These are phyloP conservation scores for Chaetomium strumarium DNA, from an alignment of 2,329 filamentous ascomycete species.

Conservation along the genomic window DNA sequence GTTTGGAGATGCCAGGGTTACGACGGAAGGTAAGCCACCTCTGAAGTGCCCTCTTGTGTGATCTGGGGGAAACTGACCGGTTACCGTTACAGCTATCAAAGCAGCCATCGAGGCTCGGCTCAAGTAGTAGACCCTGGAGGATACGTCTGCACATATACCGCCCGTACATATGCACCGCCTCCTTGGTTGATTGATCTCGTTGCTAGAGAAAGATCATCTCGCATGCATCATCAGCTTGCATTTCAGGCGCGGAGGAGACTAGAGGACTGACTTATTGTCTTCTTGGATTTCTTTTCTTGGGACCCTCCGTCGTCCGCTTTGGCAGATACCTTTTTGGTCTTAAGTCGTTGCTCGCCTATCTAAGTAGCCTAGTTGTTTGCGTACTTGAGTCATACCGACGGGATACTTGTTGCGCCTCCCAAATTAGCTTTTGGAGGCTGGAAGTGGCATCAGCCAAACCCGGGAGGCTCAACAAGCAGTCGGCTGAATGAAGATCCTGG, in stretches of 20 bases:
- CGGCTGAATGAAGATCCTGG: too few relatives aligned
- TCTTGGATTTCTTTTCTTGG: not conserved
- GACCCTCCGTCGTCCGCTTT: not conserved
- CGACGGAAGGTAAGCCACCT: constrained; percentile 62
- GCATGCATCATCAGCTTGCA: constrained; percentile 7
- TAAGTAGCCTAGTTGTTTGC: not conserved
- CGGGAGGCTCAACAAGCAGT: too few relatives aligned
- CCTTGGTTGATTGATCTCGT: not conserved
- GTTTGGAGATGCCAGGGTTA: constrained; percentile 82
- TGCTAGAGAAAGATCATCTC: constrained; percentile 3
- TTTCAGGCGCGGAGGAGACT: constrained; percentile 2
- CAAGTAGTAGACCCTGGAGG: constrained; percentile 16
- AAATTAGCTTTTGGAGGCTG: too few relatives aligned
- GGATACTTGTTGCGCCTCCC: not conserved
- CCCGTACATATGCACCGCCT: constrained; percentile 9
- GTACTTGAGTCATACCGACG: not conserved
- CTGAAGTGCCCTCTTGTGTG: not conserved
- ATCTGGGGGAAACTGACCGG: not conserved
- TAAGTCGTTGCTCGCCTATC: not conserved
- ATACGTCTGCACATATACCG: constrained; percentile 1
- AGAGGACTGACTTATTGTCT: constrained; percentile 2
- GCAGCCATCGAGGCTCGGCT: constrained; percentile 28
- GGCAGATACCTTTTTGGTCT: not conserved
- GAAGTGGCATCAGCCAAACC: too few relatives aligned
- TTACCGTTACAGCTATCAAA: constrained; percentile 26